Evolutionary conservation across 2,329 filamentous ascomycete species (phyloP).

Genomic region (Neopestalotiopsis clavispora): DNA sequence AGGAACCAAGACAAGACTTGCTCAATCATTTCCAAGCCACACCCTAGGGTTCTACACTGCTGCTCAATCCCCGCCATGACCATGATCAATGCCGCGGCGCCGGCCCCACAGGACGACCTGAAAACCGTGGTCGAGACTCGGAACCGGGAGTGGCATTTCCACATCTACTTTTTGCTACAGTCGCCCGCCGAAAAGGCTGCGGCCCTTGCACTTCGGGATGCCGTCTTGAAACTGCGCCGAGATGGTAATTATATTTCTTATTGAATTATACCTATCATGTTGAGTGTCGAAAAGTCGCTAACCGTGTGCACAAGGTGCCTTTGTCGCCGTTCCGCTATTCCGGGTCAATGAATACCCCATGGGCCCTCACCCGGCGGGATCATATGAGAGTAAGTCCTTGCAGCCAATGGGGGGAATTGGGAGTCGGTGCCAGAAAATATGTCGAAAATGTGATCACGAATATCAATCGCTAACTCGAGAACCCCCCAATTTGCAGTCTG

Average conservation of each 20-base stretch:
- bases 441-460: too few relatives aligned
- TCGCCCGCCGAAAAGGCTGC: slow-evolving; percentile 36
- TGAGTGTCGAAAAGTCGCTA: neutral
- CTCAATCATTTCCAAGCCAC: too few relatives aligned
- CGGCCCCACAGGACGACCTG: slow-evolving; percentile 31
- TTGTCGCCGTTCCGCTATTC: slow-evolving; percentile 38
- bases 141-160: slow-evolving; percentile 39
- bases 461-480: too few relatives aligned
- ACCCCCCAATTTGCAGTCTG: too few relatives aligned
- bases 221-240: slow-evolving; percentile 36
- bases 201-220: slow-evolving; percentile 38
- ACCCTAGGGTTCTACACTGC: neutral
- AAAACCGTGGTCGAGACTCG: slow-evolving; percentile 35
- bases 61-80: slow-evolving; percentile 4
- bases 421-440: too few relatives aligned
- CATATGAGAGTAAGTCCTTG: slow-evolving; percentile 37
- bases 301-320: slow-evolving; percentile 30
- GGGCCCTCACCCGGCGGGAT: slow-evolving; percentile 40
- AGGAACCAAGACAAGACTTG: neutral
- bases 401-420: too few relatives aligned
- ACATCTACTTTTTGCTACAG: slow-evolving; percentile 39
- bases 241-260: slow-evolving; percentile 28
- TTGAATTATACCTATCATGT: too few relatives aligned
- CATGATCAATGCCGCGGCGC: slow-evolving; percentile 25
- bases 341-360: slow-evolving; percentile 38